Conservation (phyloP, 208 protist species). For the Leptomonas seymouri region DNA sequence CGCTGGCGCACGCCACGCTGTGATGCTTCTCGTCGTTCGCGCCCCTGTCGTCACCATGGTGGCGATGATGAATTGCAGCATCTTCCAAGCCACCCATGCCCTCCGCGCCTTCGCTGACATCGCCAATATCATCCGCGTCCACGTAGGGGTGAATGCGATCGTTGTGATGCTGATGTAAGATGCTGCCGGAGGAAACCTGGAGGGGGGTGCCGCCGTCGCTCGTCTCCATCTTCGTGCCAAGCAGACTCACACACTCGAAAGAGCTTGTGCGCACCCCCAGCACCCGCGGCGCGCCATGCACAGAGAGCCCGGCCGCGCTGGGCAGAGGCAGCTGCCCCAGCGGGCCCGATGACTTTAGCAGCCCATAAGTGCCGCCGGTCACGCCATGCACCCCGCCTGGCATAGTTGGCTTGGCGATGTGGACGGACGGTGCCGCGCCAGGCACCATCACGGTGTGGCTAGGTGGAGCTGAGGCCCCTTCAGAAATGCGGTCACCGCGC, state of each 20-base stretch:
- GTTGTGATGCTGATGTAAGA: slow-evolving; percentile 1
- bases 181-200: background rate
- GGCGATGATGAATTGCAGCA: background rate
- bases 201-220: slow-evolving; percentile 13
- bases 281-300: background rate
- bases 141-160: background rate
- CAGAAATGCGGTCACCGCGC: background rate
- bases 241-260: slow-evolving; percentile 23
- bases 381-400: background rate
- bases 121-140: slow-evolving; percentile 2
- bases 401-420: background rate
- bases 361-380: background rate
- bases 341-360: background rate
- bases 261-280: slow-evolving; percentile 12
- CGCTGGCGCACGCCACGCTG: background rate
- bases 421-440: too few species aligned
- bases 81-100: background rate
- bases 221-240: slow-evolving; percentile 19
- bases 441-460: background rate
- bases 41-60: background rate
- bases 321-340: slow-evolving; percentile 9
- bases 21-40: slow-evolving; percentile 1
- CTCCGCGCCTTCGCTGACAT: slow-evolving; percentile 4
- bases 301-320: too few species aligned
- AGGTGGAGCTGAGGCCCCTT: background rate